Percentiles rank a stretch among this genome's conserved stretches.
Conservation (phyloP, 2,329 filamentous ascomycete species). For the Stagonosporopsis rhizophila region DNA sequence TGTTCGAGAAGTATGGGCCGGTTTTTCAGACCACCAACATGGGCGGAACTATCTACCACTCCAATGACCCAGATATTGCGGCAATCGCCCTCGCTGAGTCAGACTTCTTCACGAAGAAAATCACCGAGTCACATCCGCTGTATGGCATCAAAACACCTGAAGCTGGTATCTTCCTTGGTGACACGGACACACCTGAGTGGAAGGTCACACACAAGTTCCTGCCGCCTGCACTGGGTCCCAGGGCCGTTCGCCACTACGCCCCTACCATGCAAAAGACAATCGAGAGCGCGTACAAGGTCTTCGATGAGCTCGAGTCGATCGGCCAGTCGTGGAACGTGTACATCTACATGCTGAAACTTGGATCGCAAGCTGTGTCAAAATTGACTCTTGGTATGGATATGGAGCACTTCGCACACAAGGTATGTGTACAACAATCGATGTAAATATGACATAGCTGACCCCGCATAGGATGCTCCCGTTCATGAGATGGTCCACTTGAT, state of each 20-base stretch:
- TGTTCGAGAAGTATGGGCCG: constrained; percentile 50
- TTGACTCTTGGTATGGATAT: constrained; percentile 55
- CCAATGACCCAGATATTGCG: constrained; percentile 48
- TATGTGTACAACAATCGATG: background rate
- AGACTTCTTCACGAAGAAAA: constrained; percentile 54
- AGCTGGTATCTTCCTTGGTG: constrained; percentile 46
- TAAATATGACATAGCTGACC: background rate
- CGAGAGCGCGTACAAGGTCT: constrained; percentile 58
- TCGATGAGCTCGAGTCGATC: constrained; percentile 57
- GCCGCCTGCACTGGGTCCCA: constrained; percentile 64
- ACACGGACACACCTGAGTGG: constrained; percentile 62
- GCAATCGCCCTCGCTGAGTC: constrained; percentile 44
- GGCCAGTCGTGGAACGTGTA: constrained; percentile 58
- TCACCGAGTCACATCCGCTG: constrained; percentile 40
- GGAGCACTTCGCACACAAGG: constrained; percentile 50
- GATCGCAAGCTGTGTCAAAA: constrained; percentile 54
- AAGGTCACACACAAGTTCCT: constrained; percentile 66
- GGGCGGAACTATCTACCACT: constrained; percentile 45
- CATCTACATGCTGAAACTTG: constrained; percentile 59
- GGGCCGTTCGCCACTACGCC: constrained; percentile 67
- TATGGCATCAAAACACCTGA: constrained; percentile 41
- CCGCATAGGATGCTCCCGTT: constrained; percentile 52
- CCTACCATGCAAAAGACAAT: constrained; percentile 65
- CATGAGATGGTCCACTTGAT: constrained; percentile 62
- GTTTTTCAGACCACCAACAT: constrained; percentile 50